Evolutionary conservation across 1,284 basidiomycete genomes (phyloP), one percentile per base, ranked within the genome.

Genomic region (Cutaneotrichosporon cutaneum): DNA sequence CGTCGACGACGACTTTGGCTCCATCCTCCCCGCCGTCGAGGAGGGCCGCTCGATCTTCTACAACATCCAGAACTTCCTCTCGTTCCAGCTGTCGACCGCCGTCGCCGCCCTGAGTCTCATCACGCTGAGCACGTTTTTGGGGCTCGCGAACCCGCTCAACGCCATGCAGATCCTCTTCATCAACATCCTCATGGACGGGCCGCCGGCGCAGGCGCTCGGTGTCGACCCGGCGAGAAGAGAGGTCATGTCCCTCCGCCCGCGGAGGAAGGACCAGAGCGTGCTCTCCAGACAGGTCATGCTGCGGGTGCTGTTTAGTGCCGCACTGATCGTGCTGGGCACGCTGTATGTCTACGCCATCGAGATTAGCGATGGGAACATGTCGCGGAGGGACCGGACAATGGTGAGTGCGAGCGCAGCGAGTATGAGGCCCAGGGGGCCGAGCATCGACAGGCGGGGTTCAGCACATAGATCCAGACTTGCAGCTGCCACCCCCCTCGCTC

Each of bases 81-180:
- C 90, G 39, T 99, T 99, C 84, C 94, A 99, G 80, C 86, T 99
- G 21, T 94, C 92, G 66, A 99, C 95, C 2, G 94, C 94, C 1
- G 92, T 94, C 7, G 94, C 95, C 13, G 94, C 94, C 2, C 82
- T 99, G 62, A 88, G 90, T n/a, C 83, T 98, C 65, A 97, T 99
- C 79, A 94, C 94, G 4, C 83, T 97, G 56, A 93, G 90, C 72
- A 98, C 94, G 16, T 83, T 94, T 73, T 86, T 97, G 68, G 87
- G 90, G 18, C 82, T 97, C 54, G 88, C 87, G 70, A 94, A 95
- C 73, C 95, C 94, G 16, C 83, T 99, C 66, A 99, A 99, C 75
- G 89, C 95, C 3, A 98, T 98, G 94, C 94, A 98, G 79, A 98
- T 99, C 70, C 82, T 99, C 26, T 98, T 97, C 78, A 97, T 98